Conservation (phyloP, 83 land plant species). For the Thuja plicata region DNA sequence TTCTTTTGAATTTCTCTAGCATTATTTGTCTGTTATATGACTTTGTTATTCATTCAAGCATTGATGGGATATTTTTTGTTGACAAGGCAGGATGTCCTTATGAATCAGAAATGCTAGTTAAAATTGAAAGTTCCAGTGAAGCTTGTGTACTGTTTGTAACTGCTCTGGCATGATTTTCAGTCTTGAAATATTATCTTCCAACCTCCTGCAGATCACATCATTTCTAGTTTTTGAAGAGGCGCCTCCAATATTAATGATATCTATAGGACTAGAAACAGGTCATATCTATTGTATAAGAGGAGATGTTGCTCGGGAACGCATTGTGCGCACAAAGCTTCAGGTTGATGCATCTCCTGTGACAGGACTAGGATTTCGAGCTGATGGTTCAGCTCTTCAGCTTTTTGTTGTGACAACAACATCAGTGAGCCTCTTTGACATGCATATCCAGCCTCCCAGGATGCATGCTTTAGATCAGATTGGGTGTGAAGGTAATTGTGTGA, state of each 20-base stretch:
- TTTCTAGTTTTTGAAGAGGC: constrained; percentile 89
- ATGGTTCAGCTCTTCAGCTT: constrained; percentile 78
- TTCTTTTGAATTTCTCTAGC: background rate
- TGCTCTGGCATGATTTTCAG: background rate
- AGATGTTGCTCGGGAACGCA: constrained; percentile 88
- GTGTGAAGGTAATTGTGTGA: constrained; percentile 59
- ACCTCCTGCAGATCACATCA: constrained; percentile 73
- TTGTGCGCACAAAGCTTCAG: constrained; percentile 68
- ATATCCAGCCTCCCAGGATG: constrained; percentile 68
- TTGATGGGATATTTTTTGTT: background rate
- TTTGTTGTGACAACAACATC: constrained; percentile 86
- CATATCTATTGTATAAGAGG: constrained; percentile 88
- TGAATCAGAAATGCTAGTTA: background rate
- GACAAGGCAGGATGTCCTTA: background rate
- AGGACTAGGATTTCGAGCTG: constrained; percentile 82
- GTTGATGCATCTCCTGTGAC: constrained; percentile 73
- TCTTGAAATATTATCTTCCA: background rate
- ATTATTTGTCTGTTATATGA: background rate
- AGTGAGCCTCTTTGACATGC: constrained; percentile 73
- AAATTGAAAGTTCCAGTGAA: background rate
- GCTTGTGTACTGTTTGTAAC: background rate
- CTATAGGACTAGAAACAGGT: constrained; percentile 88
- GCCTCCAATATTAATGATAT: constrained; percentile 79
- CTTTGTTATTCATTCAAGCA: background rate
- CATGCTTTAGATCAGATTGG: constrained; percentile 88